A percentile compares a stretch with the other conserved stretches of the same genome.
Evolutionary conservation across 306 rosid genomes (phyloP).

Genomic region (Mucuna pruriens): DNA sequence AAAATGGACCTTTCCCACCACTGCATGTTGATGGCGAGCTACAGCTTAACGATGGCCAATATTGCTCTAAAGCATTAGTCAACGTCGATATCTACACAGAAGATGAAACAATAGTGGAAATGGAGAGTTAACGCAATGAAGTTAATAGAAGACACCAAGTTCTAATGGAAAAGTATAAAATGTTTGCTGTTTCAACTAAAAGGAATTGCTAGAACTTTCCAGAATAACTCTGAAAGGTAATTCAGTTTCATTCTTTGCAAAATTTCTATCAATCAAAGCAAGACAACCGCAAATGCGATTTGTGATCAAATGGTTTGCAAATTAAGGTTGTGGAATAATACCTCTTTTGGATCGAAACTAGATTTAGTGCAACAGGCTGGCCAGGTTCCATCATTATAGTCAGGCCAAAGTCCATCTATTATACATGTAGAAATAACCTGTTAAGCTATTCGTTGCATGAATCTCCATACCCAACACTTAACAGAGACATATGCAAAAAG

Average conservation of each 20-base stretch:
- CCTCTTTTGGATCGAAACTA: constrained; percentile 79
- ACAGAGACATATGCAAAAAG: not conserved
- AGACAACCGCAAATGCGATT: constrained; percentile 5
- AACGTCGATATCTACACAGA: constrained; percentile 72
- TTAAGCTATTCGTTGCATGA: not conserved
- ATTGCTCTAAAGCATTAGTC: constrained; percentile 60
- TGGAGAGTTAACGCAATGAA: not conserved
- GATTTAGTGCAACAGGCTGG: constrained; percentile 80
- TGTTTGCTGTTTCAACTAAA: constrained; percentile 8
- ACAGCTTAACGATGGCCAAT: constrained; percentile 95
- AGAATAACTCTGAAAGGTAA: constrained; percentile 19
- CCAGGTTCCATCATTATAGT: constrained; percentile 97
- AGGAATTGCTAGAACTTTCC: constrained; percentile 9
- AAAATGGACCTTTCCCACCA: constrained; percentile 83
- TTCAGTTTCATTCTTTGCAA: not conserved
- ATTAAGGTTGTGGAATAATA: constrained; percentile 25
- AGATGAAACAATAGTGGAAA: constrained; percentile 36
- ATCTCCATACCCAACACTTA: not conserved
- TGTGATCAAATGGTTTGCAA: constrained; percentile 13
- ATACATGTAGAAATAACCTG: constrained; percentile 25
- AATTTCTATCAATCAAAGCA: constrained; percentile 22
- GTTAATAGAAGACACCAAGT: constrained; percentile 2
- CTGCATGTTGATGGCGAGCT: constrained; percentile 64
- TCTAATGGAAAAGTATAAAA: constrained; percentile 2
- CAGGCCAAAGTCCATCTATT: constrained; percentile 96